phyloP scores from a whole-genome alignment of 1,284 basidiomycete species.

The Peniophora sp. region DNA sequence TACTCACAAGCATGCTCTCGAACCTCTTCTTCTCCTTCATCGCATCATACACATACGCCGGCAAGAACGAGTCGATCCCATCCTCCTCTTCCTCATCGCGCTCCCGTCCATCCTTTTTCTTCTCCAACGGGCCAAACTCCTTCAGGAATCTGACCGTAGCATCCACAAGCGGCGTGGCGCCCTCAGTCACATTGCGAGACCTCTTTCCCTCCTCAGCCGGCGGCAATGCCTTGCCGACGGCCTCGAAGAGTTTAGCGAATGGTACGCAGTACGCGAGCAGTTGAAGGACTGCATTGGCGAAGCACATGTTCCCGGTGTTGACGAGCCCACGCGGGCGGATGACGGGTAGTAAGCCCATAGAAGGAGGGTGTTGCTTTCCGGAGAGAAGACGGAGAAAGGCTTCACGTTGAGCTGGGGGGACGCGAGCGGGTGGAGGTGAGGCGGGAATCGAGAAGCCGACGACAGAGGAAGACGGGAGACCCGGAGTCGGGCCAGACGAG shows the following conservation, averaged over 20 bases:
- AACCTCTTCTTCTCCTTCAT: constrained; percentile 93
- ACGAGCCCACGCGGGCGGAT: constrained; percentile 78
- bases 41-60: constrained; percentile 90
- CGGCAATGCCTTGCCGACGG: constrained; percentile 51
- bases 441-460: constrained; percentile 64
- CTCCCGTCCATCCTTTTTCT: constrained; percentile 30
- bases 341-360: constrained; percentile 24
- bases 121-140: constrained; percentile 55
- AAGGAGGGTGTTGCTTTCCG: constrained; percentile 21
- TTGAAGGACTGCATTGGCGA: constrained; percentile 92
- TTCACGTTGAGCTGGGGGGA: constrained; percentile 39
- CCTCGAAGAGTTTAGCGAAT: constrained; percentile 69
- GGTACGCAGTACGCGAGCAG: constrained; percentile 84
- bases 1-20: constrained; percentile 79
- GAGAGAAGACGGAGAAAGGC: constrained; percentile 53
- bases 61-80: constrained; percentile 69
- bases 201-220: constrained; percentile 23
- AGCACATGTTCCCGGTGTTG: constrained; percentile 97
- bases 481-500: constrained; percentile 28
- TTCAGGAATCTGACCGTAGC: constrained; percentile 78
- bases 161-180: constrained; percentile 72
- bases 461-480: constrained; percentile 54
- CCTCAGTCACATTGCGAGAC: constrained; percentile 34
- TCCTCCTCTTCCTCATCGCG: constrained; percentile 32
- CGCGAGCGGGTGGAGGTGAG: constrained; percentile 20